Evolutionary conservation across 768 basidiomycete species (phyloP).

Genomic region (Myochromella boudieri): DNA sequence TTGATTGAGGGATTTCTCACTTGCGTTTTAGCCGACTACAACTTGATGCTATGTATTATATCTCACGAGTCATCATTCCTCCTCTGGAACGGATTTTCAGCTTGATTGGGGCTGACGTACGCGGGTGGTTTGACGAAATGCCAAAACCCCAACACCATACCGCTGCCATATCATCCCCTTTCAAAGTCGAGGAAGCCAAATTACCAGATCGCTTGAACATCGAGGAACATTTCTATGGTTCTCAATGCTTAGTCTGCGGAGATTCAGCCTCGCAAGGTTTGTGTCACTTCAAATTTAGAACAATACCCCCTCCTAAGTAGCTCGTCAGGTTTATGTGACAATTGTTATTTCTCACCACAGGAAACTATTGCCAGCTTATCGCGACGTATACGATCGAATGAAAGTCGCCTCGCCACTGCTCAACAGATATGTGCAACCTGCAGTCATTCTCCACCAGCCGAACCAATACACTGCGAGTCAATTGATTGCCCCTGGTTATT

Average conservation of each 20-base stretch:
- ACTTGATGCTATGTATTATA: conserved; percentile 90
- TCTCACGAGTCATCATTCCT: conserved; percentile 81
- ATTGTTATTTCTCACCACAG: conserved; percentile 52
- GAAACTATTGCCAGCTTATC: conserved; percentile 58
- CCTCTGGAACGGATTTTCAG: conserved; percentile 91
- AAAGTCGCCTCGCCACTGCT: conserved; percentile 52
- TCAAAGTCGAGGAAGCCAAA: conserved; percentile 19
- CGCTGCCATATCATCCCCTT: conserved; percentile 32
- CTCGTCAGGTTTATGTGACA: conserved; percentile 59
- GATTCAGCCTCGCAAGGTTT: conserved; percentile 53
- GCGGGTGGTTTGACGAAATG: conserved; percentile 87
- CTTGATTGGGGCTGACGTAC: conserved; percentile 85
- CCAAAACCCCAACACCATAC: conserved; percentile 46
- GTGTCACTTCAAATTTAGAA: not conserved
- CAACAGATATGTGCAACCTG: conserved; percentile 78
- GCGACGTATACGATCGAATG: conserved; percentile 51
- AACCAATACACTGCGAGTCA: conserved; percentile 74
- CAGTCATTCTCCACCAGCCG: conserved; percentile 49
- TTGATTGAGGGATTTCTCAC: not conserved
- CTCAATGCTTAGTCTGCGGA: conserved; percentile 71
- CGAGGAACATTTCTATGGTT: conserved; percentile 72
- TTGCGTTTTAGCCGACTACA: conserved; percentile 51
- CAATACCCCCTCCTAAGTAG: not conserved
- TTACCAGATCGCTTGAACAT: conserved; percentile 51
- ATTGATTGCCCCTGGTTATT: conserved; percentile 87